These are phyloP conservation scores for Tympanopsis confertula DNA, from an alignment of 2,329 filamentous ascomycete species.

Conservation along the genomic window DNA sequence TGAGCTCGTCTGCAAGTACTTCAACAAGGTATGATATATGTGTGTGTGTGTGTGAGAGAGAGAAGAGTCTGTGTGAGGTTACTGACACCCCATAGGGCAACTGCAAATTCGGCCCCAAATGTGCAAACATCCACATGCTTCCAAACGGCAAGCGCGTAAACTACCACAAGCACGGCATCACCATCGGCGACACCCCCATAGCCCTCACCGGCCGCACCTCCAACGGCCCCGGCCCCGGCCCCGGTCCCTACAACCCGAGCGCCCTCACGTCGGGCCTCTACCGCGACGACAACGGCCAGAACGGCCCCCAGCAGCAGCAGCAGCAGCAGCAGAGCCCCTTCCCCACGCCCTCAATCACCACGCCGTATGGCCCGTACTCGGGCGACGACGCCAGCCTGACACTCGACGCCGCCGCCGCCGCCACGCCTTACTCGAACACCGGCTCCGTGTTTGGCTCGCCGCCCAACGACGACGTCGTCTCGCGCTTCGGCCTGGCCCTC, in stretches of 20 bases:
- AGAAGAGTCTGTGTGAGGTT: conserved; percentile 2
- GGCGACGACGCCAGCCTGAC: conserved; percentile 35
- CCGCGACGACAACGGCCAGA: conserved; percentile 15
- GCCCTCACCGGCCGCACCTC: conserved; percentile 59
- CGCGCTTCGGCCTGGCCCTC: conserved; percentile 61
- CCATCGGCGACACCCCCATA: conserved; percentile 42
- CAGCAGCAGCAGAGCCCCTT: conserved; percentile 32
- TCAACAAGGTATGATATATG: conserved; percentile 66
- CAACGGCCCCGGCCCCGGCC: conserved; percentile 34
- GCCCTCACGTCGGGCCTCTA: conserved; percentile 23
- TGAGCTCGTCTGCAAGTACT: conserved; percentile 95
- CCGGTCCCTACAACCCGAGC: conserved; percentile 36
- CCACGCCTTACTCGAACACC: conserved; percentile 38
- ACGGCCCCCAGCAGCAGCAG: conserved; percentile 24
- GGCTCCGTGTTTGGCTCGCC: conserved; percentile 70
- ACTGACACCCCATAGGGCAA: conserved; percentile 55
- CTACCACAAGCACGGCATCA: conserved; percentile 59
- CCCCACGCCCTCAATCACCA: conserved; percentile 39
- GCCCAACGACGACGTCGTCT: conserved; percentile 52
- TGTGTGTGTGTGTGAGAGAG: conserved; percentile 1
- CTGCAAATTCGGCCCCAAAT: conserved; percentile 97
- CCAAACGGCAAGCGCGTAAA: conserved; percentile 90
- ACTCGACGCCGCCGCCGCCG: conserved; percentile 46
- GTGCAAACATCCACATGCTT: conserved; percentile 89
- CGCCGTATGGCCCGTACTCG: conserved; percentile 24